These are phyloP conservation scores for Thielaviopsis ethacetica DNA, from an alignment of 2,329 filamentous ascomycete species.

Conservation along the genomic window DNA sequence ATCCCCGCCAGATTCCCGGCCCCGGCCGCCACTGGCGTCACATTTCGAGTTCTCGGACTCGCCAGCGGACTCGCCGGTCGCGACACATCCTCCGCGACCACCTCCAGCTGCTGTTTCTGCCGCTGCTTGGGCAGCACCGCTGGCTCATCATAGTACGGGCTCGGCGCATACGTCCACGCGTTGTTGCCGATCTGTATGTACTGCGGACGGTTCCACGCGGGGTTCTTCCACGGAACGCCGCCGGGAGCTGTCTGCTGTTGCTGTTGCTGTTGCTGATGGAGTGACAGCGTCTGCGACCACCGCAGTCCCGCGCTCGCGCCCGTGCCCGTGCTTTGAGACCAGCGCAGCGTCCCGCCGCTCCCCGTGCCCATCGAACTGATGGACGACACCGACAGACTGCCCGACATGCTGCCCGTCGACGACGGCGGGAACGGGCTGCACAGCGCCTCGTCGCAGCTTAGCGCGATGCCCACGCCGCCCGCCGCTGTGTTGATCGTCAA, in stretches of 20 bases:
- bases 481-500: background rate
- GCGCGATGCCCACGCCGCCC: conserved; percentile 4
- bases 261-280: background rate
- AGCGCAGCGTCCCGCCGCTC: background rate
- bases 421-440: background rate
- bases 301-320: background rate
- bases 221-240: background rate
- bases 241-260: background rate
- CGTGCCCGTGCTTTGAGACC: conserved; percentile 1
- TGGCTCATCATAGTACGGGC: background rate
- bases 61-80: background rate
- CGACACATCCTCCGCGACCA: background rate
- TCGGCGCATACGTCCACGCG: conserved; percentile 7
- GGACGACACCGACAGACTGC: conserved; percentile 3
- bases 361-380: background rate
- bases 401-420: background rate
- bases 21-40: background rate
- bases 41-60: background rate
- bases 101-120: no score
- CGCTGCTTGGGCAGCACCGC: background rate
- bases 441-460: conserved; percentile 5
- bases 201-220: background rate
- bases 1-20: background rate
- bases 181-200: background rate
- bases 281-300: background rate